These are phyloP conservation scores for Straminergon stramineum DNA, from an alignment of 225 moss, liverwort and hornwort genomes.

Conservation along the genomic window DNA sequence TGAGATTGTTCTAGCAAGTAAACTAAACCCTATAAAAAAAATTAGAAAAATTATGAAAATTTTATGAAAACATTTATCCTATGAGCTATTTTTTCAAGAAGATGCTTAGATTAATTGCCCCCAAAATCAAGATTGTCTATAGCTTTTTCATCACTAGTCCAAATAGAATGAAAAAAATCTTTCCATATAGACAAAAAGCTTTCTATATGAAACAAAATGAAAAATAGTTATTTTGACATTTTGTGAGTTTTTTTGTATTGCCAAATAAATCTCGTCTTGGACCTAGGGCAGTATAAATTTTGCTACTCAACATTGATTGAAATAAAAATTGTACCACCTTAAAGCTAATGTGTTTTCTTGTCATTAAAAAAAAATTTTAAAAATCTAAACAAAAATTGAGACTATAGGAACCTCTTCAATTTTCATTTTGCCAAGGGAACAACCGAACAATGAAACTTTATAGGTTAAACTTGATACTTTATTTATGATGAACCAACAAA, in stretches of 20 bases:
- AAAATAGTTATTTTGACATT: background rate
- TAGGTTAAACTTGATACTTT: background rate
- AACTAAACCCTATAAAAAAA: background rate
- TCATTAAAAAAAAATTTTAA: background rate
- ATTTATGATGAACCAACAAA: background rate
- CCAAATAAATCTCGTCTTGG: accelerated
- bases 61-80: background rate
- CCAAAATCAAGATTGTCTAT: background rate
- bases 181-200: background rate
- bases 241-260: background rate
- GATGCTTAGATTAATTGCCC: background rate
- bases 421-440: accelerated
- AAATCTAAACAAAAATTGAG: background rate
- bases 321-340: background rate
- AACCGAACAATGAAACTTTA: background rate
- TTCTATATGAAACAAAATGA: accelerated
- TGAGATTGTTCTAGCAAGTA: background rate
- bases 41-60: background rate
- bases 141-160: background rate
- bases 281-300: background rate
- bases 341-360: background rate
- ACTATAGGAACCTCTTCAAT: accelerated
- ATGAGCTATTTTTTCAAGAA: background rate
- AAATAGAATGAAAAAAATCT: background rate
- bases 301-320: accelerated